Base-by-base conservation (phyloP, 192 early-diverging fungal genomes). In the Funneliformis geosporum region DNA sequence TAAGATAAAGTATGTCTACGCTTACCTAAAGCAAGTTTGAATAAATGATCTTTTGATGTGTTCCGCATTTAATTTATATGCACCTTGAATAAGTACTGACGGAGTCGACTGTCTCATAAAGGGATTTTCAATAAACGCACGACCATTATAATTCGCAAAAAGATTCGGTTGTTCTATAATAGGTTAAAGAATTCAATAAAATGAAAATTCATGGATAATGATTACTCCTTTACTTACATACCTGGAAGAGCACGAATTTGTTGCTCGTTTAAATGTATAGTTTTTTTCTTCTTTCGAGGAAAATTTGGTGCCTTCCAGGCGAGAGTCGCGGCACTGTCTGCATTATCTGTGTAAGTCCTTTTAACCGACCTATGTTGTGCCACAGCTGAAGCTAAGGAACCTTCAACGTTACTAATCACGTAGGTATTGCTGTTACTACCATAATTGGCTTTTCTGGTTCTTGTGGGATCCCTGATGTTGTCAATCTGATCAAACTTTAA, bases 1-100 rank as follows among this genome's bases (percentile, higher is more conserved):
- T 33, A 33, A 33, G 33, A 33, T 33, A 33, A 33, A 33, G 2
- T 33, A 33, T 33, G 33, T 33, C 33, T 4, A 44, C 9, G 16
- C n/a, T 65, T 14, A 65, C 64, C 27, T 66, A 66, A 66, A 66
- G 33, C 64, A 66, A 16, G 25, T 7, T 66, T 38, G 64, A 33
- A 66, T 16, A 23, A 66, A 66, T 33, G 64, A 66, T 28, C n/a
- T 12, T 33, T 66, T 27, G 7, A 66, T 66, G 6, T 66, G 10
- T 66, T 66, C 64, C 7, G 64, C 64, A 38, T 66, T 66, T 33
- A 66, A 28, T 66, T 66, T 66, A 12, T 66, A 66, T 18, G 64
- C 11, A 14, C 64, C 64, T 66, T 66, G 25, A 28, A 66, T 33
- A 66, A 66, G 64, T 11, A 33, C 18, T 33, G 64, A 66, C 18